Percentiles rank a stretch among this genome's conserved stretches.
Conservation (phyloP, 345 rosid genomes). For the Mallotus nudiflorus region DNA sequence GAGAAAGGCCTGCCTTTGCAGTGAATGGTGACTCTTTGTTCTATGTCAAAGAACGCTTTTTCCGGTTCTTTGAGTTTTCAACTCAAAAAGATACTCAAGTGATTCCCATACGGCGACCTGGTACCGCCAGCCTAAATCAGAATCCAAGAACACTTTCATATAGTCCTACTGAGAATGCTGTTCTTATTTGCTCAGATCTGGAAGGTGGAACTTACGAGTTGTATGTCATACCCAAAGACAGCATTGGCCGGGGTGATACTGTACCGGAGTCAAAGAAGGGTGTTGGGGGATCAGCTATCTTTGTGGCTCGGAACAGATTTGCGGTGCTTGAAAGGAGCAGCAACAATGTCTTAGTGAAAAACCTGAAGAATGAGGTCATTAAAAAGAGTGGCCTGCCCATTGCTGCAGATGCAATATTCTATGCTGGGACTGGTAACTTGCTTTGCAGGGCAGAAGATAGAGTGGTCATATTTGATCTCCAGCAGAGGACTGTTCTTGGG, state of each 20-base stretch:
- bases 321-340: slow-evolving; percentile 88
- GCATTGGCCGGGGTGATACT: slow-evolving; percentile 61
- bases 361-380: slow-evolving; percentile 78
- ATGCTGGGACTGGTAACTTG: slow-evolving; percentile 89
- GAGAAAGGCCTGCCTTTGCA: slow-evolving; percentile 93
- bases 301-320: slow-evolving; percentile 81
- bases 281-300: slow-evolving; percentile 74
- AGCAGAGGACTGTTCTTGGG: slow-evolving; percentile 81
- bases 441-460: slow-evolving; percentile 88
- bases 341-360: slow-evolving; percentile 79
- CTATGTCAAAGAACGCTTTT: slow-evolving; percentile 77
- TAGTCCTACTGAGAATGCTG: slow-evolving; percentile 92
- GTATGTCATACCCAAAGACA: slow-evolving; percentile 78
- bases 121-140: slow-evolving; percentile 72
- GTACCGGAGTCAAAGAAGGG: slow-evolving; percentile 89
- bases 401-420: slow-evolving; percentile 77
- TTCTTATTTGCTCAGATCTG: slow-evolving; percentile 79
- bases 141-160: slow-evolving; percentile 88
- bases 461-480: slow-evolving; percentile 83
- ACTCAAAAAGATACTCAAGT: slow-evolving; percentile 75
- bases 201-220: slow-evolving; percentile 94
- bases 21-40: slow-evolving; percentile 72
- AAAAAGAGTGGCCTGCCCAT: slow-evolving; percentile 72
- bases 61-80: slow-evolving; percentile 78
- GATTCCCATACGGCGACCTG: slow-evolving; percentile 81